Evolutionary conservation across 1,284 basidiomycete genomes (phyloP), one percentile per base, ranked within the genome.

Genomic region (Apiotrichum veenhuisii): DNA sequence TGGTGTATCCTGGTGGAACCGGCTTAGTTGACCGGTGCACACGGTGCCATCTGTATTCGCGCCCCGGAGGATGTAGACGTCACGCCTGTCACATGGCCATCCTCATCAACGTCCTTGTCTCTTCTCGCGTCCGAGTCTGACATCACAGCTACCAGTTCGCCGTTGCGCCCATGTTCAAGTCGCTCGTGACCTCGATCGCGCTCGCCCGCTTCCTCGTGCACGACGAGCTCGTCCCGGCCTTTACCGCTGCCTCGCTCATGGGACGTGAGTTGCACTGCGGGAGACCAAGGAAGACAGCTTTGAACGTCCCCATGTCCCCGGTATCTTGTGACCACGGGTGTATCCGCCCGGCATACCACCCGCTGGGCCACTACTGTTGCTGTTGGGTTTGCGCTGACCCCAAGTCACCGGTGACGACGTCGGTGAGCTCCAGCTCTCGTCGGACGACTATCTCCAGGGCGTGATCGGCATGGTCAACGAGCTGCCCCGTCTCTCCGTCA

Each of bases 381-480:
- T 43, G 14, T 17, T 1, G 0, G 27, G 17, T 15, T 12, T 18
- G 36, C 47, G 50, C 25, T 51, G 44, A n/a, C 2, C 11, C 0
- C 52, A n/a, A 74, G 74, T 75, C 45, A 59, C 72, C 48, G 55
- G 66, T 33, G 68, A 73, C 9, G 69, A 64, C 26, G 62, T 64
- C n/a, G 67, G 67, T 22, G 66, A 68, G 47, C 50, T 78, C n/a
- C 65, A 69, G 40, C 63, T 78, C 2, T 61, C 64, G 4, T 70
- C 75, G 8, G 77, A 78, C 54, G 77, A 78, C 53, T 78, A 78
- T 59, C 68, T 78, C 15, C 75, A 76, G 53, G 76, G 76, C 23
- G 75, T 78, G 3, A 78, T 78, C 27, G 70, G 73, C 7, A 71
- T 75, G 59, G 73, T 76, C 50, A 78, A 78, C 59, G 77, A 78